Percentiles rank a stretch among this genome's conserved stretches.
Conservation (phyloP, 1,284 basidiomycete species). For the Naganishia albida region DNA sequence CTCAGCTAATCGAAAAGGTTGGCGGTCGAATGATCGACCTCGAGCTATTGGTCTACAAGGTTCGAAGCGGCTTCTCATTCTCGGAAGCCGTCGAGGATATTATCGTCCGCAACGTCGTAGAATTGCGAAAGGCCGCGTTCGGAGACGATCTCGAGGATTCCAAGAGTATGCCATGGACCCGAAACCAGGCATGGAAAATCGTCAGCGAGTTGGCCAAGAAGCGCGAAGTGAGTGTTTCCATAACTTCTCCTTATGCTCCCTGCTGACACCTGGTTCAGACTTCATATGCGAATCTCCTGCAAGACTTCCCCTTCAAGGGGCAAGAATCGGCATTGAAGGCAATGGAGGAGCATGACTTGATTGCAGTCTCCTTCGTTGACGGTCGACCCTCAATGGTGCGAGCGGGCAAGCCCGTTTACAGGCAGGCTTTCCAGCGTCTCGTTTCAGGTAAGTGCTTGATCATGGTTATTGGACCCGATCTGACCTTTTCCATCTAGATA, state of each 20-base stretch:
- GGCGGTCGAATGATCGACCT: slow-evolving; percentile 87
- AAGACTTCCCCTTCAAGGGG: slow-evolving; percentile 88
- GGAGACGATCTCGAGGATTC: slow-evolving; percentile 88
- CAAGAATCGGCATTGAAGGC: slow-evolving; percentile 77
- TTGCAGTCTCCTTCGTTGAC: slow-evolving; percentile 73
- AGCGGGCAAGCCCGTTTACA: slow-evolving; percentile 87
- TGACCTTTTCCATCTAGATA: slow-evolving; percentile 59
- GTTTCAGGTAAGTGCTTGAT: slow-evolving; percentile 63
- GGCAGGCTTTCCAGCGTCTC: slow-evolving; percentile 78
- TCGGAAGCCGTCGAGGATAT: slow-evolving; percentile 87
- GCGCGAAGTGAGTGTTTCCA: slow-evolving; percentile 61
- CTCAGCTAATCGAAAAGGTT: slow-evolving; percentile 65
- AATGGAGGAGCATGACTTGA: slow-evolving; percentile 88
- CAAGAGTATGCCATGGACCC: slow-evolving; percentile 76
- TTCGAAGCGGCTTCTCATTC: slow-evolving; percentile 70
- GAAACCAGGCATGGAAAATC: slow-evolving; percentile 85
- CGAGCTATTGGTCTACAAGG: slow-evolving; percentile 82
- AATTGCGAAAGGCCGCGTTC: slow-evolving; percentile 87
- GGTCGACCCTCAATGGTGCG: slow-evolving; percentile 81
- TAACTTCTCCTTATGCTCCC: background rate
- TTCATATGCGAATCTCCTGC: slow-evolving; percentile 77
- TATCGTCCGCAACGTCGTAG: slow-evolving; percentile 72
- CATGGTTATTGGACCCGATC: slow-evolving; percentile 12
- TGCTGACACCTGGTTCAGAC: slow-evolving; percentile 56
- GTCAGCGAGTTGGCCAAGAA: slow-evolving; percentile 71